Evolutionary conservation across 1,139 yeast genomes (phyloP).

Genomic region (Suhomyces panamericanus): DNA sequence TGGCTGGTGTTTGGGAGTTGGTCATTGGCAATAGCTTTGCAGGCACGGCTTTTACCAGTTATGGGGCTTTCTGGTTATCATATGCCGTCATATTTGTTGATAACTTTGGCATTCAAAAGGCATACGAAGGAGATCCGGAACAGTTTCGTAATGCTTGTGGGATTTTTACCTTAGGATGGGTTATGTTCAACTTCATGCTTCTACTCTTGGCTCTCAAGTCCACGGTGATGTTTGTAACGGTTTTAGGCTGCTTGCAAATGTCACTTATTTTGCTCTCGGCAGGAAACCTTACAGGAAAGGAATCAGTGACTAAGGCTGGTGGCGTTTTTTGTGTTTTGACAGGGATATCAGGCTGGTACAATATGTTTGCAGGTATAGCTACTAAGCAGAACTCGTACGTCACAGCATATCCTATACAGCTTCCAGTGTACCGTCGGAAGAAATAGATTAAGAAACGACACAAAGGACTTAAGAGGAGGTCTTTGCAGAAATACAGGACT

Average conservation of each 20-base stretch:
- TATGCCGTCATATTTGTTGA: constrained; percentile 36
- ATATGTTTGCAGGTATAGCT: constrained; percentile 38
- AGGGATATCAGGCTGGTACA: constrained; percentile 44
- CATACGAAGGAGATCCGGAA: constrained; percentile 26
- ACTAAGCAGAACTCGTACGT: constrained; percentile 31
- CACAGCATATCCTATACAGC: constrained; percentile 17
- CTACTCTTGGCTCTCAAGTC: constrained; percentile 40
- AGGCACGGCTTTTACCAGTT: constrained; percentile 37
- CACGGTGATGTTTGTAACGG: constrained; percentile 37
- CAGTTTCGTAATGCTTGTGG: constrained; percentile 40
- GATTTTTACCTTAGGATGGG: constrained; percentile 46
- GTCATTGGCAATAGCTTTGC: constrained; percentile 34
- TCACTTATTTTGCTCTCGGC: constrained; percentile 25
- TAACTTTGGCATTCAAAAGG: constrained; percentile 32
- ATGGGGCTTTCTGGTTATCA: constrained; percentile 40
- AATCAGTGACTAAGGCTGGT: constrained; percentile 39
- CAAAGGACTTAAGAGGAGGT: too few relatives aligned
- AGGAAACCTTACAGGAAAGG: constrained; percentile 37
- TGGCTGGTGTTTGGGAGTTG: constrained; percentile 54
- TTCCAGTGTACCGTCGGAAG: constrained; percentile 1
- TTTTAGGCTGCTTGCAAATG: background rate
- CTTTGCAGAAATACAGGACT: too few relatives aligned
- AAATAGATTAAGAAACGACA: background rate
- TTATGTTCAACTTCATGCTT: constrained; percentile 38
- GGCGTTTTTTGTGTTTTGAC: constrained; percentile 43